phyloP scores from a whole-genome alignment of 1,284 basidiomycete genomes.

The Dichomitus squalens region DNA sequence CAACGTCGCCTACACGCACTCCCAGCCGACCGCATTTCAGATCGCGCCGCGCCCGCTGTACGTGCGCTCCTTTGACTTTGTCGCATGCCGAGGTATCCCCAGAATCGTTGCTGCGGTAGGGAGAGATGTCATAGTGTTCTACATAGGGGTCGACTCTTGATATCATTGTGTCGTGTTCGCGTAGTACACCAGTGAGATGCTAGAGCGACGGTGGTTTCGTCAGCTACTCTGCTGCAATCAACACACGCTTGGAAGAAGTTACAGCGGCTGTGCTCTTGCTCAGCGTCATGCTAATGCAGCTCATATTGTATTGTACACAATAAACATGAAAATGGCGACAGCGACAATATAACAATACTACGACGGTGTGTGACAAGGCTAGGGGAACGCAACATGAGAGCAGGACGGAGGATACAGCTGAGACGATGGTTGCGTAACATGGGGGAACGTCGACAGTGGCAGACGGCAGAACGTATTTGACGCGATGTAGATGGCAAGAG shows the following conservation, averaged over 20 bases:
- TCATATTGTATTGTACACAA: not conserved
- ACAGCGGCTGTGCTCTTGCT: no score
- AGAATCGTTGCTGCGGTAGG: conserved; percentile 69
- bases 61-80: conserved; percentile 76
- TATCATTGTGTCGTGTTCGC: no score
- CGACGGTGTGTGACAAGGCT: not conserved
- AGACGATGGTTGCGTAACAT: not conserved
- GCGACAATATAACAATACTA: not conserved
- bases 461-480: not conserved
- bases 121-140: conserved; percentile 46
- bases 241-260: no score
- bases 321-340: not conserved
- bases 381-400: not conserved
- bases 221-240: no score
- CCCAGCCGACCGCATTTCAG: conserved; percentile 60
- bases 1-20: conserved; percentile 62
- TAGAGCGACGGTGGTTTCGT: no score
- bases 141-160: conserved; percentile 38
- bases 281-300: no score
- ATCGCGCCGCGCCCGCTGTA: conserved; percentile 62
- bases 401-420: not conserved
- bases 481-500: not conserved
- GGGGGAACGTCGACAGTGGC: not conserved
- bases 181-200: no score
- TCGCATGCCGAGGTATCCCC: conserved; percentile 57